Base-by-base conservation (phyloP, 1,139 yeast species). In the Saccharomycopsis hybrid region DNA sequence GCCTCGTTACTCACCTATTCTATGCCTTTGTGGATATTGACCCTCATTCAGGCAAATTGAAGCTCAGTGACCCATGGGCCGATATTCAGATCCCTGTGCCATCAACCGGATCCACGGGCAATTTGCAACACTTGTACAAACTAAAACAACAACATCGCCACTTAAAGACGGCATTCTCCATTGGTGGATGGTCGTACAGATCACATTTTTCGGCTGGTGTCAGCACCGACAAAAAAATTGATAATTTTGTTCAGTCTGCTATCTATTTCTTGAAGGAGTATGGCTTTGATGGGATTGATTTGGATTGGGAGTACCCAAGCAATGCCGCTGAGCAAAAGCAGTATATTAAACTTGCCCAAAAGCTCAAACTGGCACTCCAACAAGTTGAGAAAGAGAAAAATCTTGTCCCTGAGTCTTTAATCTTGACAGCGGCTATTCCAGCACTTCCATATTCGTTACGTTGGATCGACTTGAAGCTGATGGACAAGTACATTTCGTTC, bases 271-370 rank as follows among this genome's bases (percentile, higher is more conserved):
- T 87, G 59, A 56, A 65, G 2, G 66, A 71, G 47, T 75, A 79
- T 60, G 84, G 86, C 0, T 80, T 92, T 59, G 97, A 92, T 63
- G 97, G 98, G 0, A 70, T 92, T 47, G 98, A 92, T 63, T 68
- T 92, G 36, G 98, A 92, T 65, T 92, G 97, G 97, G 98, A 92
- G 63, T 90, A 83, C 58, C 96, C 97, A 0, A 62, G 66, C 27
- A 71, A 65, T 41, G 58, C 59, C 2, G 58, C 62, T 1, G 82
- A 86, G 54, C 78, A 80, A 1, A 50, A 57, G 1, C 62, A 64
- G 46, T 73, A 81, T 53, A 70, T 77, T 1, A 63, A 65, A 9
- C 58, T 87, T 37, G 64, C 85, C 8, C 59, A 59, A 31, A 57
- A 54, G 9, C 59, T 86, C 13, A 70, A 84, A 41, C 46, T 38